These are phyloP conservation scores for Aspergillus amoenus DNA, from an alignment of 2,329 filamentous ascomycete genomes.

Conservation along the genomic window DNA sequence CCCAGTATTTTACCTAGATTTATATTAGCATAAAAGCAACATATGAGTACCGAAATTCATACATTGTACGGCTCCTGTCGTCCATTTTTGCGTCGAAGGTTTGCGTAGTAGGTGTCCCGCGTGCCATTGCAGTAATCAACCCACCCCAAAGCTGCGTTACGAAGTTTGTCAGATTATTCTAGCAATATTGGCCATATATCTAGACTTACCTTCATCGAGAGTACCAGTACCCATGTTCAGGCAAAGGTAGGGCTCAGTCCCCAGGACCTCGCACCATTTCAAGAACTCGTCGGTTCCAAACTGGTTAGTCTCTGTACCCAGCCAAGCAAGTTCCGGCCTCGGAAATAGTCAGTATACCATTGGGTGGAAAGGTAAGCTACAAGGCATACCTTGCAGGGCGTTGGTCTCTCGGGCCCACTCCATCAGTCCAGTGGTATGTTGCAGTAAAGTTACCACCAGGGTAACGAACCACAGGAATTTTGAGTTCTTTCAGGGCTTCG, in stretches of 20 bases:
- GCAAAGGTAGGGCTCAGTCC: constrained; percentile 75
- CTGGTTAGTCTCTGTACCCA: constrained; percentile 71
- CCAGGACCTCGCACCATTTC: constrained; percentile 71
- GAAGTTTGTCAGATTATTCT: neutral
- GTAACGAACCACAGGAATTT: constrained; percentile 75
- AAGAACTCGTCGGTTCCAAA: constrained; percentile 88
- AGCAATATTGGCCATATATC: neutral
- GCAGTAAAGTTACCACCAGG: constrained; percentile 83
- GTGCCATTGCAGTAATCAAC: constrained; percentile 82
- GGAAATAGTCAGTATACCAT: neutral
- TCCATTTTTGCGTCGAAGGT: constrained; percentile 73
- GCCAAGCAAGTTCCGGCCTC: constrained; percentile 74
- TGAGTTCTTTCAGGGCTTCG: constrained; percentile 68
- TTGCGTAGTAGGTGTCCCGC: constrained; percentile 77
- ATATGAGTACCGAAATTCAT: constrained; percentile 1
- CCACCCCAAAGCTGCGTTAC: constrained; percentile 63
- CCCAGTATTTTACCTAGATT: constrained; percentile 72
- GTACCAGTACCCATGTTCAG: constrained; percentile 79
- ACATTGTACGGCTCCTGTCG: constrained; percentile 72
- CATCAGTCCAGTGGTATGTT: constrained; percentile 83
- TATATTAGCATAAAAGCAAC: constrained; percentile 10
- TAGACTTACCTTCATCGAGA: constrained; percentile 50
- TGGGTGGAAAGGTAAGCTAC: neutral
- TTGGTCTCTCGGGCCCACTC: constrained; percentile 70
- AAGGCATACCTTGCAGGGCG: constrained; percentile 55